Percentiles rank a stretch among this genome's conserved stretches.
phyloP scores from a whole-genome alignment of 352 stramenopile genomes.

The Pythium phragmiticola region DNA sequence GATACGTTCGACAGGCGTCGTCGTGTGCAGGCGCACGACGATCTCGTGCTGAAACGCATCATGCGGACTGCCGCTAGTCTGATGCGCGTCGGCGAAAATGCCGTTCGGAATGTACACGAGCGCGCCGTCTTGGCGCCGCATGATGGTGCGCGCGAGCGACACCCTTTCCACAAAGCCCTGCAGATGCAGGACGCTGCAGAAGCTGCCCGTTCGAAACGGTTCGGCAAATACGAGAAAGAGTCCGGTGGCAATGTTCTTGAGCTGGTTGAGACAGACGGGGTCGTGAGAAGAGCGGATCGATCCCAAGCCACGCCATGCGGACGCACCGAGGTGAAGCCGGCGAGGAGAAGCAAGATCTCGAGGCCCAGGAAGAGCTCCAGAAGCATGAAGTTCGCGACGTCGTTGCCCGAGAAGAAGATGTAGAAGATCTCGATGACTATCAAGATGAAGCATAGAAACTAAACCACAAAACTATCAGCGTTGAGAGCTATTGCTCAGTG shows the following conservation, averaged over 20 bases:
- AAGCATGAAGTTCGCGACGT: slow-evolving; percentile 62
- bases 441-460: slow-evolving; percentile 70
- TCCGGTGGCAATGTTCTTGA: slow-evolving; percentile 80
- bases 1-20: slow-evolving; percentile 45
- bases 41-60: slow-evolving; percentile 59
- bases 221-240: slow-evolving; percentile 86
- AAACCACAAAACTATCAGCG: not conserved
- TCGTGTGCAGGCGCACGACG: slow-evolving; percentile 38
- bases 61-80: slow-evolving; percentile 56
- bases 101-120: slow-evolving; percentile 80
- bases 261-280: slow-evolving; percentile 26
- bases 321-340: slow-evolving; percentile 64
- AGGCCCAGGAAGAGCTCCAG: slow-evolving; percentile 67
- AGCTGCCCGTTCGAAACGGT: slow-evolving; percentile 70
- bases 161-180: slow-evolving; percentile 73
- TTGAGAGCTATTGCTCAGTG: too few relatives aligned
- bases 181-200: slow-evolving; percentile 49
- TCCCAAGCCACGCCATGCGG: not conserved
- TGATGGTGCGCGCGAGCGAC: slow-evolving; percentile 69
- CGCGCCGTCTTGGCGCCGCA: slow-evolving; percentile 63
- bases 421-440: slow-evolving; percentile 83
- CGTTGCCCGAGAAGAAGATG: slow-evolving; percentile 75
- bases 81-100: slow-evolving; percentile 69
- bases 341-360: slow-evolving; percentile 56
- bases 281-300: too few relatives aligned